Base-by-base conservation (phyloP, 1,139 yeast species). In the Eremothecium sinecaudum region DNA sequence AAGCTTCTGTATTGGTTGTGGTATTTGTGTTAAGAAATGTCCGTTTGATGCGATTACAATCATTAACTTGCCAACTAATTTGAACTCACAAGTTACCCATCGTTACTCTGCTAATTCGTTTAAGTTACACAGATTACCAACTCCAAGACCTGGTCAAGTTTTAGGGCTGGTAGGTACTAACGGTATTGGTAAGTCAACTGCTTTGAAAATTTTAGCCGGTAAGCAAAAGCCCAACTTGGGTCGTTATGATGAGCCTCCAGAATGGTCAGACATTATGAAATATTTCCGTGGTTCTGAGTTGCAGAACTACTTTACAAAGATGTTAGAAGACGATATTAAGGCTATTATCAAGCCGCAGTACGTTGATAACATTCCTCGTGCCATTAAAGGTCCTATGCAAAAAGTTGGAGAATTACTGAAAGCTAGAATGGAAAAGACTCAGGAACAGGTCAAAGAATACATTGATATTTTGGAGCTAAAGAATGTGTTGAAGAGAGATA, bases 161-260 rank as follows among this genome's bases (percentile, higher is more conserved):
- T 71, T 90, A 48, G 98, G 98, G 46, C 72, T 90, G 50, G 98
- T 90, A 33, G 98, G 98, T 56, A 83, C 97, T 40, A 90, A 90
- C 69, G 98, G 98, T 84, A 90, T 90, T 56, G 98, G 98, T 53
- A 90, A 90, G 60, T 81, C 94, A 9, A 90, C 98, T n/a, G 98
- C 98, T 8, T 71, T 90, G 57, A 90, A 90, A 66, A 87, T 90
- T 58, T 73, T 90, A 50, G 94, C 97, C n/a, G 98, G 97, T 57
- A 90, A 87, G 63, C 93, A 87, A 62, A 90, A 87, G 64, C 98
- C 98, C 46, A 90, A 90, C 59, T 68, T 90, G 61, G 98, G 98
- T 38, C 73, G 78, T 53, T 90, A 69, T 58, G 97, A 87, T 47
- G 80, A 82, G 56, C 97, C 98, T 29, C 98, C 98, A 18, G 92